Conservation (phyloP, 441 rosid species). For the Gossypium gossypioides region DNA sequence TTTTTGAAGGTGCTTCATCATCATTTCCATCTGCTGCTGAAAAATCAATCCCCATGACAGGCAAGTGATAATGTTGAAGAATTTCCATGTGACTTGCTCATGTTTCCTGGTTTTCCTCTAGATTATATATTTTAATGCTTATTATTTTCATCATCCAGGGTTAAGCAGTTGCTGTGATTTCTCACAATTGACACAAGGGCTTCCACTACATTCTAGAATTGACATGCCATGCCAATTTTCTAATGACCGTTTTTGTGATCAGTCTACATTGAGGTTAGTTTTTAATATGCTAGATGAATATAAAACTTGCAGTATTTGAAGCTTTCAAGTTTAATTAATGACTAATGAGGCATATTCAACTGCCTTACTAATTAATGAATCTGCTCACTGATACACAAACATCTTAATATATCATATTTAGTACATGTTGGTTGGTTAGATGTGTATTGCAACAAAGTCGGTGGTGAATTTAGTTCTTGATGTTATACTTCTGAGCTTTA, state of each 20-base stretch:
- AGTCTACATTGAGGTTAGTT: constrained; percentile 25
- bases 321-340: background rate
- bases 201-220: constrained; percentile 11
- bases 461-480: background rate
- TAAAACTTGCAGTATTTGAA: background rate
- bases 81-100: constrained; percentile 12
- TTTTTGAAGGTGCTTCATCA: constrained; percentile 17
- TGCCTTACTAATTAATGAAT: background rate
- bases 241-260: constrained; percentile 17
- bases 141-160: constrained; percentile 23
- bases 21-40: constrained; percentile 17
- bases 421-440: background rate
- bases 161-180: constrained; percentile 20
- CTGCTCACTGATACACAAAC: background rate
- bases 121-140: background rate
- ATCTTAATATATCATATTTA: background rate
- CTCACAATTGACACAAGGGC: constrained; percentile 21
- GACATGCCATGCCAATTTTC: constrained; percentile 25
- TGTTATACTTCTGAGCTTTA: background rate
- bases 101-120: background rate
- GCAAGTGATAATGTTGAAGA: constrained; percentile 15
- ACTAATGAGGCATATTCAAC: background rate
- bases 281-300: background rate
- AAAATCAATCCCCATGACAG: constrained; percentile 18
- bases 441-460: background rate